Evolutionary conservation across 2,329 filamentous ascomycete species (phyloP).

Genomic region (Ophiostoma australiae): DNA sequence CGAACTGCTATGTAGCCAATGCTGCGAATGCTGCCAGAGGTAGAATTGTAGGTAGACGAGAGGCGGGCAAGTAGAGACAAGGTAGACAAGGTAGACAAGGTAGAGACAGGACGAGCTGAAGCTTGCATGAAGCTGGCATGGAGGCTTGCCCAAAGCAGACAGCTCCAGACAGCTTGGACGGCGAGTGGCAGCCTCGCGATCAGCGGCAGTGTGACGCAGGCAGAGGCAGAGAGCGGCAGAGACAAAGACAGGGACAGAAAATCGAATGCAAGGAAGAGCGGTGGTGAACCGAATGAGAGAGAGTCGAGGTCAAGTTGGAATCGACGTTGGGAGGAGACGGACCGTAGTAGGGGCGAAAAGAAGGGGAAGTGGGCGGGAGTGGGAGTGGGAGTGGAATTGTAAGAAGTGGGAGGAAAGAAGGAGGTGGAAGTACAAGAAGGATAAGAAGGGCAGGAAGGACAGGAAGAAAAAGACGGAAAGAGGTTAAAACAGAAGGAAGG

Average conservation of each 20-base stretch:
- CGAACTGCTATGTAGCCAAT: too few relatives aligned
- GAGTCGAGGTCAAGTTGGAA: neutral
- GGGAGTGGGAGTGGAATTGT: neutral
- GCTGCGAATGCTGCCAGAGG: too few relatives aligned
- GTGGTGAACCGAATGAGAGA: neutral
- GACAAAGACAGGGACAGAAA: neutral
- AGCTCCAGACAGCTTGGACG: neutral
- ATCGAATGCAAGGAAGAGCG: neutral
- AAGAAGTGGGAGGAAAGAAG: neutral
- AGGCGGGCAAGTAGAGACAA: neutral
- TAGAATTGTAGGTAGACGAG: too few relatives aligned
- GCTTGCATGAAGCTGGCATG: constrained; percentile 1
- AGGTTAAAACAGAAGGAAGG: neutral
- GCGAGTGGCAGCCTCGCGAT: neutral
- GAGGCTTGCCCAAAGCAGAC: constrained; percentile 11
- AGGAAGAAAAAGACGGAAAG: neutral
- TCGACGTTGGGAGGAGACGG: too few relatives aligned
- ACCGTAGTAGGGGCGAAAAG: neutral
- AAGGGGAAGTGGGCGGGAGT: neutral
- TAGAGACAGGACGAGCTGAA: neutral
- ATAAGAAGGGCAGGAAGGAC: neutral
- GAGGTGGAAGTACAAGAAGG: neutral
- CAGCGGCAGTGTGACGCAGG: neutral
- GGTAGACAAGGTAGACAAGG: neutral
- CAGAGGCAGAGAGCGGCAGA: neutral